Evolutionary conservation across 2,329 filamentous ascomycete genomes (phyloP).

Genomic region (Aspergillus fructus): DNA sequence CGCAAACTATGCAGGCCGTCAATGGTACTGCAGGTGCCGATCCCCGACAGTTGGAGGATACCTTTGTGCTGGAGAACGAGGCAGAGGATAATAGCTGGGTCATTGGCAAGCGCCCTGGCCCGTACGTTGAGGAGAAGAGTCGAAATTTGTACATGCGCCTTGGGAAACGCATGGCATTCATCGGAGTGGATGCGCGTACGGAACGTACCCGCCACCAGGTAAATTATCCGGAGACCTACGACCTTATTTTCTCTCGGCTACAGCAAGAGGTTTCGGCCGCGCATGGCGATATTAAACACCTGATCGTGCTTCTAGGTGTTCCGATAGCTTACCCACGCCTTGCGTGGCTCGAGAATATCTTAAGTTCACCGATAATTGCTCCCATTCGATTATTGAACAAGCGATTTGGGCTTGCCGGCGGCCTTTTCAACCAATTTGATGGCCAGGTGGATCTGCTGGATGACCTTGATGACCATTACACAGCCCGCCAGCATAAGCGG

Average conservation of each 20-base stretch:
- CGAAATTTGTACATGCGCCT: conserved; percentile 63
- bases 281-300: conserved; percentile 60
- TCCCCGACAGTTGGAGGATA: conserved; percentile 69
- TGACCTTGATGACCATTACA: conserved; percentile 73
- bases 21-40: conserved; percentile 59
- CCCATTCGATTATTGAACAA: conserved; percentile 88
- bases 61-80: conserved; percentile 65
- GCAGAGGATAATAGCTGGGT: conserved; percentile 72
- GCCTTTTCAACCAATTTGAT: conserved; percentile 91
- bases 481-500: conserved; percentile 83
- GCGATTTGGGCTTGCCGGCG: conserved; percentile 80
- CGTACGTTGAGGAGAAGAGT: conserved; percentile 63
- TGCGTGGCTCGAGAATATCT: conserved; percentile 94
- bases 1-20: conserved; percentile 51
- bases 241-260: conserved; percentile 59
- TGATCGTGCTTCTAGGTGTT: conserved; percentile 65
- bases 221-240: conserved; percentile 72
- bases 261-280: conserved; percentile 51
- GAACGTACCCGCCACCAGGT: conserved; percentile 87
- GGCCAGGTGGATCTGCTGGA: conserved; percentile 68
- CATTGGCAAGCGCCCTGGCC: conserved; percentile 69
- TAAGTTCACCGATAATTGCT: conserved; percentile 80
- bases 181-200: conserved; percentile 61
- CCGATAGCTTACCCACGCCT: conserved; percentile 73
- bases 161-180: conserved; percentile 63